Percentiles rank a stretch among this genome's conserved stretches.
Conservation (phyloP, 2,329 filamentous ascomycete genomes). For the Ceratocystis papillata region DNA sequence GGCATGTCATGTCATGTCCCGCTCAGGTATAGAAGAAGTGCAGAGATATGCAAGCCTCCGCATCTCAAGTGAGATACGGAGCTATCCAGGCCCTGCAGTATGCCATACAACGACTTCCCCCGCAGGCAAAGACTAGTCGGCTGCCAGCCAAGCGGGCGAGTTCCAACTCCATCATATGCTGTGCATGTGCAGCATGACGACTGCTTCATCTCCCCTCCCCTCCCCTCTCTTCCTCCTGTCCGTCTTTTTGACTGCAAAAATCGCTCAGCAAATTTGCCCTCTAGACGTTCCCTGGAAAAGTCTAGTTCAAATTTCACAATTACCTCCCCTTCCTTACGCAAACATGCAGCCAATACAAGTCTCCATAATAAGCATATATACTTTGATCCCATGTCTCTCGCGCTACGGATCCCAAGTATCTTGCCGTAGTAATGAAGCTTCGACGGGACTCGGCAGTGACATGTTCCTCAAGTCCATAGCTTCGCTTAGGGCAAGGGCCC, state of each 20-base stretch:
- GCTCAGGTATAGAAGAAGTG: no score
- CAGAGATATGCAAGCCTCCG: no score
- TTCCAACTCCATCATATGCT: slow-evolving; percentile 1
- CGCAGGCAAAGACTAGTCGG: neutral
- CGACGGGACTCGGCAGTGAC: slow-evolving; percentile 12
- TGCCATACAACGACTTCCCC: neutral
- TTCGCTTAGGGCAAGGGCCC: neutral
- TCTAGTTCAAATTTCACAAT: slow-evolving; percentile 1
- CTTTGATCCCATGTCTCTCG: slow-evolving; percentile 11
- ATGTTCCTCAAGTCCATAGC: slow-evolving; percentile 5
- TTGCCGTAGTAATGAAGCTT: slow-evolving; percentile 12
- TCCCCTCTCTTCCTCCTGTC: neutral
- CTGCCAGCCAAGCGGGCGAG: neutral
- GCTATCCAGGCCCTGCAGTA: no score
- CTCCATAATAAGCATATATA: slow-evolving; percentile 10
- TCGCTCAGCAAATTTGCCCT: slow-evolving; percentile 6
- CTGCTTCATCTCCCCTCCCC: neutral
- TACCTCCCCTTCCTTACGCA: neutral
- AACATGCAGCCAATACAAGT: neutral
- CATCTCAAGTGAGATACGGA: no score
- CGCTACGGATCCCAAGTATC: slow-evolving; percentile 3
- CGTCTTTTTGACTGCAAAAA: neutral
- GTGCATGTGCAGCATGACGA: neutral
- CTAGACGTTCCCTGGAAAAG: neutral
- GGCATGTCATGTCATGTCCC: no score